Percentiles rank a stretch among this genome's conserved stretches.
Evolutionary conservation across 108 stramenopile genomes (phyloP).

Genomic region (Discostella pseudostelligera): DNA sequence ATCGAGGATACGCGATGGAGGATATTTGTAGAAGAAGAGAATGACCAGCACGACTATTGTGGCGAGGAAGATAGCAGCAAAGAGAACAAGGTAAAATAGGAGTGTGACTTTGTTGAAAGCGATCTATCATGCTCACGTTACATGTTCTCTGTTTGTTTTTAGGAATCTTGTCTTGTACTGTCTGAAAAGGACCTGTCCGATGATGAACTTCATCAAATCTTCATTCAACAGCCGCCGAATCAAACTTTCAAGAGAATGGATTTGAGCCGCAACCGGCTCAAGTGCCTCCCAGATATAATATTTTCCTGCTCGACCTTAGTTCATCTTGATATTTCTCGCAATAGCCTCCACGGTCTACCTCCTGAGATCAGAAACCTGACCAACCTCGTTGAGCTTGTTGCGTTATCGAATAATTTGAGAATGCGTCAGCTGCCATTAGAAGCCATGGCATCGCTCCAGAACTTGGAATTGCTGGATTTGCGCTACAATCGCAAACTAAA

Average conservation of each 20-base stretch:
- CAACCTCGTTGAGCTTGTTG: conserved; percentile 37
- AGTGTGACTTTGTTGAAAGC: neutral
- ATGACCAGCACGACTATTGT: neutral
- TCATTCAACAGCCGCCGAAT: conserved; percentile 8
- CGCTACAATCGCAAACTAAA: conserved; percentile 58
- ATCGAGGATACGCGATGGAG: conserved; percentile 54
- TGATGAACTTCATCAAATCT: conserved; percentile 12
- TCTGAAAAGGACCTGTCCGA: conserved; percentile 19
- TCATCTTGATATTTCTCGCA: conserved; percentile 49
- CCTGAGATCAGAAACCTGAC: conserved; percentile 29
- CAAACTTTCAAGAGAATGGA: conserved; percentile 23
- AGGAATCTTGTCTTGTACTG: conserved; percentile 1
- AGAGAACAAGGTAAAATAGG: neutral
- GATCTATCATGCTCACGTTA: neutral
- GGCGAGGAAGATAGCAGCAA: conserved; percentile 5
- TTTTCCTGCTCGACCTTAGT: conserved; percentile 19
- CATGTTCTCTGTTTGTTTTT: neutral
- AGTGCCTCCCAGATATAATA: conserved; percentile 30
- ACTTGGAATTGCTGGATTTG: conserved; percentile 46
- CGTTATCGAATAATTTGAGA: conserved; percentile 50
- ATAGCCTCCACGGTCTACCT: conserved; percentile 40
- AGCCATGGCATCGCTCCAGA: conserved; percentile 35
- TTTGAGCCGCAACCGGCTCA: conserved; percentile 49
- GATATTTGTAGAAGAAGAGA: conserved; percentile 16
- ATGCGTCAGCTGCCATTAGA: conserved; percentile 33